A percentile compares a stretch with the other conserved stretches of the same genome.
Conservation (phyloP, 192 early-diverging fungal species). For the Linnemannia schmuckeri region DNA sequence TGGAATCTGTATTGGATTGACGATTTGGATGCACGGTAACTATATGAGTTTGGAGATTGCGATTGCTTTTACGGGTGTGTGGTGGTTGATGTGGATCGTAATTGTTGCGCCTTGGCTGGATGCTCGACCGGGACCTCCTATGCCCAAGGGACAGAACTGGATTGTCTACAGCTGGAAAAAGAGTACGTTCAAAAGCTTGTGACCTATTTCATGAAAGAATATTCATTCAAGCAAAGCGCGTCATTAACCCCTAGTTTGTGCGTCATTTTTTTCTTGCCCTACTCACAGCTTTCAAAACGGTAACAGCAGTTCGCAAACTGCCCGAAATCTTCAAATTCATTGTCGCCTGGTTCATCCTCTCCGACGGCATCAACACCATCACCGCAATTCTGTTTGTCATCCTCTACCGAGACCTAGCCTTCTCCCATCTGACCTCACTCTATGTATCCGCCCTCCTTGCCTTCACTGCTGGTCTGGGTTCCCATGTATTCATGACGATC, state of each 20-base stretch:
- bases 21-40: constrained; percentile 4
- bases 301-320: constrained; percentile 59
- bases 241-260: neutral
- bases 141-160: constrained; percentile 61
- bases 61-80: constrained; percentile 57
- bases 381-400: constrained; percentile 67
- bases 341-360: constrained; percentile 74
- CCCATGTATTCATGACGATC: constrained; percentile 59
- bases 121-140: constrained; percentile 55
- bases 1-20: constrained; percentile 32
- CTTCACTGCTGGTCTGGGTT: constrained; percentile 60
- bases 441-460: constrained; percentile 61
- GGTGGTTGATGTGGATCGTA: constrained; percentile 62
- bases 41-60: constrained; percentile 48
- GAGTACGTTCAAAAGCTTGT: constrained; percentile 22
- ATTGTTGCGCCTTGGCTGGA: constrained; percentile 44
- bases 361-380: constrained; percentile 71
- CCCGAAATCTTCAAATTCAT: constrained; percentile 67
- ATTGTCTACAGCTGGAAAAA: constrained; percentile 54
- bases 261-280: neutral
- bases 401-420: constrained; percentile 64
- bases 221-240: neutral
- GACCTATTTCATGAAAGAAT: neutral
- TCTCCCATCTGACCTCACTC: constrained; percentile 57
- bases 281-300: constrained; percentile 45